Conservation (phyloP, 164 flowering plant genomes). For the Nymphaea thermarum region DNA sequence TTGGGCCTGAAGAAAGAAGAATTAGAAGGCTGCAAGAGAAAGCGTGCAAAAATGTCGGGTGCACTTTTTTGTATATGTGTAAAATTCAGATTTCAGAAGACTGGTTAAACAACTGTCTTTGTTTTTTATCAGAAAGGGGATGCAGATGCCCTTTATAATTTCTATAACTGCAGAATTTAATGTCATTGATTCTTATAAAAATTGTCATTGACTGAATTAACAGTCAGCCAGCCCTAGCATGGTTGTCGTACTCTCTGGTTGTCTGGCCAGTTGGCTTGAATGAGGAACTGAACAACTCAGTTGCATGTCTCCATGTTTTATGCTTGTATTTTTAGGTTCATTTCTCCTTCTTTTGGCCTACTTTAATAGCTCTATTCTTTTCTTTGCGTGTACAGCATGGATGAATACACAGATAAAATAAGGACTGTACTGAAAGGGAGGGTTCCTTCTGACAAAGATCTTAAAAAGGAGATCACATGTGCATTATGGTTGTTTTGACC, state of each 20-base stretch:
- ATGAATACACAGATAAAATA: conserved; percentile 65
- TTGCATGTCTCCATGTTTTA: neutral
- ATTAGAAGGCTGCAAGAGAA: conserved; percentile 56
- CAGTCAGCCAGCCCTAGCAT: too few species aligned
- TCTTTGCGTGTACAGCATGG: conserved; percentile 41
- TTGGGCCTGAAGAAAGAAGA: conserved; percentile 57
- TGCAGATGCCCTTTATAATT: too few species aligned
- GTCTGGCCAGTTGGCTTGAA: neutral
- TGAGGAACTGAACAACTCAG: neutral
- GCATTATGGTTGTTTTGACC: conserved; percentile 35
- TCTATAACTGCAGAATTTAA: too few species aligned
- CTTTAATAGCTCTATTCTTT: too few species aligned
- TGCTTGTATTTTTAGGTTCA: conserved; percentile 4
- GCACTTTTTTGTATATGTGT: neutral
- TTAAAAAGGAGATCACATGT: conserved; percentile 63
- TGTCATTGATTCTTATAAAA: too few species aligned
- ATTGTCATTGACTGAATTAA: too few species aligned
- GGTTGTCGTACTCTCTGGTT: too few species aligned
- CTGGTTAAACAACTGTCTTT: too few species aligned
- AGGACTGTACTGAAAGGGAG: conserved; percentile 81
- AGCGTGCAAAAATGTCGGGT: conserved; percentile 65
- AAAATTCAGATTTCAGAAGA: too few species aligned
- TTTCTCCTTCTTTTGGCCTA: conserved; percentile 4
- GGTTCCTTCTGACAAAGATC: conserved; percentile 77
- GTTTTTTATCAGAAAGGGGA: too few species aligned